These are phyloP conservation scores for Starmerella etchellsii DNA, from an alignment of 805 yeast species.

Conservation along the genomic window DNA sequence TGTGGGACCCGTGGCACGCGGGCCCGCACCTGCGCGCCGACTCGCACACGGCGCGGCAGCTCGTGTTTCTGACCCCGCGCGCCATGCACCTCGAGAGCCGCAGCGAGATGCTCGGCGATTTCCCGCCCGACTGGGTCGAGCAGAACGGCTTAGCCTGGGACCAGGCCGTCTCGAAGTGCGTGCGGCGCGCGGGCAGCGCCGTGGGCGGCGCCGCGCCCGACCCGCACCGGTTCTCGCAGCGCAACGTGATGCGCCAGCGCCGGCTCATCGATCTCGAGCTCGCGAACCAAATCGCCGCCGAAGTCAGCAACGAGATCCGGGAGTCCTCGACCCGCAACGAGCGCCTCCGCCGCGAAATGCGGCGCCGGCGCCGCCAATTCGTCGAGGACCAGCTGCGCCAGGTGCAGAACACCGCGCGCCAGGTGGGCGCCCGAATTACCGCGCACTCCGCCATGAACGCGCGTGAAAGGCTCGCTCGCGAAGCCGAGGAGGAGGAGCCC, in stretches of 20 bases:
- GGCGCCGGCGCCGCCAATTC: constrained; percentile 2
- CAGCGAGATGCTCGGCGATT: constrained; percentile 25
- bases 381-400: neutral
- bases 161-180: constrained; percentile 15
- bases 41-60: constrained; percentile 27
- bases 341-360: neutral
- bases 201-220: too few species aligned
- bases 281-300: constrained; percentile 5
- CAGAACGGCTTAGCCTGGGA: constrained; percentile 5
- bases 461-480: too few species aligned
- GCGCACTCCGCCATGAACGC: too few species aligned
- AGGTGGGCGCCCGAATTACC: too few species aligned
- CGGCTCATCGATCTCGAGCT: constrained; percentile 3
- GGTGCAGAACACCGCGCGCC: too few species aligned
- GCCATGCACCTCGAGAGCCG: constrained; percentile 25
- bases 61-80: constrained; percentile 22
- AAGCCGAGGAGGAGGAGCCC: too few species aligned
- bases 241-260: neutral
- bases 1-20: constrained; percentile 13
- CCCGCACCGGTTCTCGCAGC: neutral
- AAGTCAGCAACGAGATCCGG: neutral
- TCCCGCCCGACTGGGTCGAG: constrained; percentile 21
- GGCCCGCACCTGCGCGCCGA: constrained; percentile 15
- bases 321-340: neutral
- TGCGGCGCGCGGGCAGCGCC: neutral